Conservation (phyloP, 371 early-diverging fungal genomes). For the Mortierella sp. region DNA sequence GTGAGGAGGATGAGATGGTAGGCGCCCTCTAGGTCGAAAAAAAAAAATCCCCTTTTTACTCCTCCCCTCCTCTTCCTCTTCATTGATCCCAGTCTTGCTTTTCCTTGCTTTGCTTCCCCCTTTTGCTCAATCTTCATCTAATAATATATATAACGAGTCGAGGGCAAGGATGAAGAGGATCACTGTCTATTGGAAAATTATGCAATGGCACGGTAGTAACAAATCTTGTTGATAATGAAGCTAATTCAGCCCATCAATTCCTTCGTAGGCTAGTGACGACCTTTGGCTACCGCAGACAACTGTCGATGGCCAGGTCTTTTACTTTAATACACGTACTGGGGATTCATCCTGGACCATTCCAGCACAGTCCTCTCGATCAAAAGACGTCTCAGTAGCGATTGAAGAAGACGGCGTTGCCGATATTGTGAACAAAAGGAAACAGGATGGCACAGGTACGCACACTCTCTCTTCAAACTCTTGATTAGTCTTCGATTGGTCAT, state of each 20-base stretch:
- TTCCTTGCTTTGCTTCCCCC: not conserved
- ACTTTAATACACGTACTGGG: conserved; percentile 69
- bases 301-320: conserved; percentile 68
- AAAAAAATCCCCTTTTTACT: not conserved
- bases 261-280: conserved; percentile 29
- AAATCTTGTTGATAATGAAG: not conserved
- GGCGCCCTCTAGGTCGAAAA: not conserved
- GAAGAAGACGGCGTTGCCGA: conserved; percentile 8
- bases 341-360: conserved; percentile 65
- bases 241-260: not conserved
- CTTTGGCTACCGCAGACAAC: conserved; percentile 60
- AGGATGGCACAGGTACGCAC: not conserved
- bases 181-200: not conserved
- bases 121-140: not conserved
- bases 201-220: not conserved
- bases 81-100: not conserved
- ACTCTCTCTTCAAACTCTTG: not conserved
- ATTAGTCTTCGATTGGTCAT: not conserved
- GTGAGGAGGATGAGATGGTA: conserved; percentile 44
- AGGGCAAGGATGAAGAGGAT: not conserved
- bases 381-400: not conserved
- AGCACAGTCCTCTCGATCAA: conserved; percentile 11
- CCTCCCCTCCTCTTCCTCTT: not conserved
- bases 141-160: not conserved
- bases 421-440: not conserved